Conservation (phyloP, 805 yeast species). For the Starmerella potacharoeniae region DNA sequence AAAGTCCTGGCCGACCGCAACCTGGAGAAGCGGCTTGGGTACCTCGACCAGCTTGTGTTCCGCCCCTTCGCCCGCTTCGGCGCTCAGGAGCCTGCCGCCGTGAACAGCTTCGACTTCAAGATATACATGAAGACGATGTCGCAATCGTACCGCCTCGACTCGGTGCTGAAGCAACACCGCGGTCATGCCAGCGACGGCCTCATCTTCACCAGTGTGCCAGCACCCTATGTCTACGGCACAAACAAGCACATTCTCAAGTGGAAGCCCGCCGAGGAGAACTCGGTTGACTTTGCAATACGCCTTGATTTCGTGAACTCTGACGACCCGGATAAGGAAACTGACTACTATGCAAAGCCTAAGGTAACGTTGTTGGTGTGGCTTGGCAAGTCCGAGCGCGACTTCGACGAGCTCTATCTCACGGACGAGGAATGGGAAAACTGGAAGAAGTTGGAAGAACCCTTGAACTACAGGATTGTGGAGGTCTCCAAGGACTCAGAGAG, state of each 20-base stretch:
- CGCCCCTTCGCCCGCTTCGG: constrained; percentile 71
- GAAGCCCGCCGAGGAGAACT: constrained; percentile 95
- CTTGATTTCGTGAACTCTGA: constrained; percentile 59
- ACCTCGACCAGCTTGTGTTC: constrained; percentile 67
- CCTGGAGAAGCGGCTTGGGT: constrained; percentile 72
- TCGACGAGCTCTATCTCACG: constrained; percentile 48
- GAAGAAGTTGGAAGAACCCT: constrained; percentile 61
- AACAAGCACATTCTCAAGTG: constrained; percentile 80
- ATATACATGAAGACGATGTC: constrained; percentile 83
- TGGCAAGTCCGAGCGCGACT: constrained; percentile 40
- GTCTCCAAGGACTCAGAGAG: constrained; percentile 57
- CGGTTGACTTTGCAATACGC: constrained; percentile 72
- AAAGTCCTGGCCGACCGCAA: constrained; percentile 55
- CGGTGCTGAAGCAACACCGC: constrained; percentile 58
- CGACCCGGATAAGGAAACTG: constrained; percentile 33
- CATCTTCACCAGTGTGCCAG: constrained; percentile 79
- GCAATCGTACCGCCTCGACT: constrained; percentile 62
- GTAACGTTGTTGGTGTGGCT: constrained; percentile 66
- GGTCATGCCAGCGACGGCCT: constrained; percentile 91
- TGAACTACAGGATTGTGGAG: constrained; percentile 82
- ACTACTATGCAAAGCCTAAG: constrained; percentile 65
- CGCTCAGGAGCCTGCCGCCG: constrained; percentile 56
- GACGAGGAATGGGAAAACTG: constrained; percentile 74
- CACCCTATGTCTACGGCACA: constrained; percentile 82
- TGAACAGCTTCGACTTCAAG: constrained; percentile 70